Evolutionary conservation across 805 yeast genomes (phyloP).

Genomic region (Candida rishiriensis): DNA sequence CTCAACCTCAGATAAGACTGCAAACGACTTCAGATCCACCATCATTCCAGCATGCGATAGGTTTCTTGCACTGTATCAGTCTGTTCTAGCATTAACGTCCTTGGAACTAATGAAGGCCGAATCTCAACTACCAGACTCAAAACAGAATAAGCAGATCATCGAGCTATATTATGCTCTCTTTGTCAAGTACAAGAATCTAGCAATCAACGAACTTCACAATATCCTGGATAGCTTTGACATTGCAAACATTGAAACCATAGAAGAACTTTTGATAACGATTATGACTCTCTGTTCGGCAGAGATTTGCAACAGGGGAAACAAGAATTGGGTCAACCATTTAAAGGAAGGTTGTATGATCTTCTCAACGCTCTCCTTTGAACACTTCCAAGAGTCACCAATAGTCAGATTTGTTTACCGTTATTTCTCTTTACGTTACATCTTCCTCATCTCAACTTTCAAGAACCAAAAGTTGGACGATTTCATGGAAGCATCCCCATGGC

Average conservation of each 20-base stretch:
- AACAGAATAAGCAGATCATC: not conserved
- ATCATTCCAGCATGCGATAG: constrained; percentile 19
- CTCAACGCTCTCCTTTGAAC: constrained; percentile 10
- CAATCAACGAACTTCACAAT: constrained; percentile 22
- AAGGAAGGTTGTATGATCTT: constrained; percentile 24
- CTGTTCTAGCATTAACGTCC: constrained; percentile 20
- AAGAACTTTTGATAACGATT: constrained; percentile 22
- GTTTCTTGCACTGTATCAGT: constrained; percentile 14
- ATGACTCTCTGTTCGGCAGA: constrained; percentile 25
- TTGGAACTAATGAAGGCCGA: constrained; percentile 15
- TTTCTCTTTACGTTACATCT: constrained; percentile 24
- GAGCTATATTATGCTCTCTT: constrained; percentile 3
- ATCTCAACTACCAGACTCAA: not conserved
- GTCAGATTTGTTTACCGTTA: constrained; percentile 25
- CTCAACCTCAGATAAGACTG: constrained; percentile 7
- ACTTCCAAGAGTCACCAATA: constrained; percentile 15
- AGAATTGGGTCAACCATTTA: constrained; percentile 23
- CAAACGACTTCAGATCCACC: constrained; percentile 19
- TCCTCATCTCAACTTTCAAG: constrained; percentile 22
- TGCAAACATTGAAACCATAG: constrained; percentile 13
- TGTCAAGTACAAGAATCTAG: constrained; percentile 23
- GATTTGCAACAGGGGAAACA: constrained; percentile 23
- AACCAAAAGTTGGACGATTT: constrained; percentile 9
- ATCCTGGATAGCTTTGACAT: constrained; percentile 19
- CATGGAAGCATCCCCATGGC: constrained; percentile 15